Conservation (phyloP, 495 filamentous ascomycete species). For the Lindgomyces ingoldianus region DNA sequence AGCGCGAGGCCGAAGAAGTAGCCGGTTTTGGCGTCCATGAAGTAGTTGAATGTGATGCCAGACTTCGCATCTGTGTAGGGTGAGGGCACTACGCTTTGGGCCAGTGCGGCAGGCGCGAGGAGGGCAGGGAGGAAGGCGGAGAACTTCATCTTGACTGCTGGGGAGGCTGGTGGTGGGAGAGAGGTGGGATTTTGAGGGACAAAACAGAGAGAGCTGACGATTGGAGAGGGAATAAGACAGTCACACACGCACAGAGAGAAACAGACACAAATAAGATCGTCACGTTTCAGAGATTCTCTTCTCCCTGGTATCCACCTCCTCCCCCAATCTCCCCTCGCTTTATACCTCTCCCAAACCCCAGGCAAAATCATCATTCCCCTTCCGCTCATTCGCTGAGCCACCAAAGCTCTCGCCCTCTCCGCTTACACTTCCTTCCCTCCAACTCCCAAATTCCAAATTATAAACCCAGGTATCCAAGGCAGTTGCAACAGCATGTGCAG, state of each 20-base stretch:
- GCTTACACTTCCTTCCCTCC: not conserved
- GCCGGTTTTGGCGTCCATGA: conserved; percentile 8
- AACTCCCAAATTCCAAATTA: conserved; percentile 5
- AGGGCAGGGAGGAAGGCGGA: conserved; percentile 14
- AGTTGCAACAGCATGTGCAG: not conserved
- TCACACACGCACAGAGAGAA: too few relatives aligned
- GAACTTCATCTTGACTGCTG: conserved; percentile 24
- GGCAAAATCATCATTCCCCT: not conserved
- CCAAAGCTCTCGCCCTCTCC: conserved; percentile 9
- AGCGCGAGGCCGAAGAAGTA: conserved; percentile 32
- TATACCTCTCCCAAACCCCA: conserved; percentile 3
- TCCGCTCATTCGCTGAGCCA: not conserved
- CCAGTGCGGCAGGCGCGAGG: conserved; percentile 8
- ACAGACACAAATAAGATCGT: too few relatives aligned
- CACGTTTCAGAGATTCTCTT: too few relatives aligned
- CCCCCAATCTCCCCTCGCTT: not conserved
- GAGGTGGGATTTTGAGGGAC: not conserved
- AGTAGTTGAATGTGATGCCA: conserved; percentile 34
- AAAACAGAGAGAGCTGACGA: too few relatives aligned
- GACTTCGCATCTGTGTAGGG: conserved; percentile 35
- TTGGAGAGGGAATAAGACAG: not conserved
- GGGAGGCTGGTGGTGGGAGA: not conserved
- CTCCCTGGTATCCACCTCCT: too few relatives aligned
- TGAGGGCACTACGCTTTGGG: conserved; percentile 13
- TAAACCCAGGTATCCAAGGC: not conserved